phyloP scores from a whole-genome alignment of 1,284 basidiomycete species.

The Tylopilus sp. region DNA sequence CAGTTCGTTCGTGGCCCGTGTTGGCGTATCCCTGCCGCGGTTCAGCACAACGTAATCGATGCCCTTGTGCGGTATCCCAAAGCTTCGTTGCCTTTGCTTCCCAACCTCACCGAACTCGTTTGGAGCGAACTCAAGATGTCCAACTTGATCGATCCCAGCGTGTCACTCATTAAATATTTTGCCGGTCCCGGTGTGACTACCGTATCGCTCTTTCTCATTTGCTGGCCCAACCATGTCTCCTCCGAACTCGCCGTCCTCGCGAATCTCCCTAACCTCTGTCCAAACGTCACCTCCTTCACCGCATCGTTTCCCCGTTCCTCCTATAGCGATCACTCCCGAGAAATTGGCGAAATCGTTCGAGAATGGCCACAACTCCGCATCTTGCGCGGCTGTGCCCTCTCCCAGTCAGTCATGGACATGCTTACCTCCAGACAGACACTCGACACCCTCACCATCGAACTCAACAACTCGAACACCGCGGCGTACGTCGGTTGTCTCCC shows the following conservation, averaged over 20 bases:
- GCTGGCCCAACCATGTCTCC: conserved; percentile 24
- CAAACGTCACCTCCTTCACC: conserved; percentile 27
- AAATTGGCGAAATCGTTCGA: conserved; percentile 25
- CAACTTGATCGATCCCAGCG: conserved; percentile 25
- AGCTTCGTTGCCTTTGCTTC: no score
- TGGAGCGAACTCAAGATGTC: conserved; percentile 30
- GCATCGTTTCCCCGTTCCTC: conserved; percentile 28
- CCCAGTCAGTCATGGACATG: conserved; percentile 24
- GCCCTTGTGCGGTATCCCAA: no score
- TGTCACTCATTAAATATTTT: conserved; percentile 19
- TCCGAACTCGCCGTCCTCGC: conserved; percentile 23
- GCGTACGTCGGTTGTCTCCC: conserved; percentile 22
- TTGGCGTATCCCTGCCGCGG: no score
- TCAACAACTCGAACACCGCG: conserved; percentile 9
- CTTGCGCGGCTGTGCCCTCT: conserved; percentile 22
- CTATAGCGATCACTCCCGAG: conserved; percentile 25
- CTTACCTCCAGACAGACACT: conserved; percentile 11
- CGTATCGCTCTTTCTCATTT: conserved; percentile 23
- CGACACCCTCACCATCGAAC: conserved; percentile 26
- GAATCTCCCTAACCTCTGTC: conserved; percentile 21
- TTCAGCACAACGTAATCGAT: no score
- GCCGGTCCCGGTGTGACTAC: conserved; percentile 17
- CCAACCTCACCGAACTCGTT: conserved; percentile 10
- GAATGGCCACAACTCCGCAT: conserved; percentile 19
- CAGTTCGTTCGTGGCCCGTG: no score